Base-by-base conservation (phyloP, 257 asterid species). In the Solanum megistacrolobum region DNA sequence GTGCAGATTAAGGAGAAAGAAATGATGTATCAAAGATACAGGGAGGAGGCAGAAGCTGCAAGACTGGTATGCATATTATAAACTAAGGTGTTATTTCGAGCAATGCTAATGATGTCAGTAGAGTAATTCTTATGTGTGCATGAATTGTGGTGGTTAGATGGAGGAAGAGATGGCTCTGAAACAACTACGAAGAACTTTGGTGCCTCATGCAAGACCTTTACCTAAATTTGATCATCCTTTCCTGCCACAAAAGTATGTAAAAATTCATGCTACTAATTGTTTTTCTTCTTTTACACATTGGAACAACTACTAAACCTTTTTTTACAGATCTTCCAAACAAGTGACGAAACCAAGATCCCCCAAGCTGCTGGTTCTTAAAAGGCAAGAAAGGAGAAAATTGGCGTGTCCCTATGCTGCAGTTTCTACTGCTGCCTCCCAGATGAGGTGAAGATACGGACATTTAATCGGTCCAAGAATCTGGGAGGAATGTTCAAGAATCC, bases 121-220 rank as follows among this genome's bases (percentile, higher is more conserved):
- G 68, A 39, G 5, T 86, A 11, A 72, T 72, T 72, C 39, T 46
- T 27, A 29, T 81, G 31, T 23, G 46, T 27, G 71, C 6, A 39
- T 16, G 3, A 9, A 38, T 68, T 66, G 43, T 72, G 83, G 20
- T 72, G 87, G 65, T 34, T 69, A 96, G 99, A 93, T 96, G 98
- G 98, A 97, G 91, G 99, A 97, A 85, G 99, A 97, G 90, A 96
- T 93, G 93, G 98, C 99, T 34, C 86, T 97, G 93, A 97, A 97
- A 89, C 98, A 96, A 89, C 46, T 96, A 78, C 84, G 99, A 81
- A 92, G 95, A 89, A 95, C 98, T 18, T 88, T 97, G 88, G 95
- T 97, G 55, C 98, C 98, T 41, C 99, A 96, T 89, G 98, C 98
- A 74, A 93, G 96, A 91, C 98, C 98, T 1, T 96, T 94, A 38